phyloP scores from a whole-genome alignment of 1,284 basidiomycete species.

The Ustilago nuda region DNA sequence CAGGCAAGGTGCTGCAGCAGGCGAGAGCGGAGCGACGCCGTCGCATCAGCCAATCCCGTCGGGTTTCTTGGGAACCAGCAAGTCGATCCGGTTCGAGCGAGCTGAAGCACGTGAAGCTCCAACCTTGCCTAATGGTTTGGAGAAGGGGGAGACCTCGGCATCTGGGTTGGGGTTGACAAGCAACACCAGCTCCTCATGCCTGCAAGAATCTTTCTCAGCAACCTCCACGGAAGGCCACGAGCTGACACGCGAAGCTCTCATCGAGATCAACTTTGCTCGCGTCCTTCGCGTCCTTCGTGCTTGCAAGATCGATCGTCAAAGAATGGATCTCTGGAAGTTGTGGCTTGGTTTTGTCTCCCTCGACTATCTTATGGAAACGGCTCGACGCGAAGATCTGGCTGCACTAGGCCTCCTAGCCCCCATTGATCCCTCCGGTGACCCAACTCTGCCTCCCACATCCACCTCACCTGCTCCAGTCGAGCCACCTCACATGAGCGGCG shows the following conservation, averaged over 20 bases:
- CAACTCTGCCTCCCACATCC: not conserved
- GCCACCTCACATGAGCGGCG: conserved; percentile 31
- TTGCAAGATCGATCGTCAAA: conserved; percentile 63
- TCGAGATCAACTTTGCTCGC: conserved; percentile 63
- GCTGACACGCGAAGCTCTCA: conserved; percentile 59
- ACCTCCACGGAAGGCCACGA: conserved; percentile 33
- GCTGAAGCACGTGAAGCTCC: not conserved
- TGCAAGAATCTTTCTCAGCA: conserved; percentile 26
- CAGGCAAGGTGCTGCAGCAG: conserved; percentile 3
- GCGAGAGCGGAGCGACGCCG: not conserved
- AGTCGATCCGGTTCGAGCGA: conserved; percentile 30
- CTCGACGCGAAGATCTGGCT: conserved; percentile 32
- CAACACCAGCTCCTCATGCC: not conserved
- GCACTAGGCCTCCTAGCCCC: conserved; percentile 30
- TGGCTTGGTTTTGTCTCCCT: conserved; percentile 60
- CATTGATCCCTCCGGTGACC: conserved; percentile 9
- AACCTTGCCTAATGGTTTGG: not conserved
- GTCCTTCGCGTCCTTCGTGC: conserved; percentile 56
- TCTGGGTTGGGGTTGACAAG: not conserved
- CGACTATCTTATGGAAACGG: conserved; percentile 35
- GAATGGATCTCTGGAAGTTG: conserved; percentile 62
- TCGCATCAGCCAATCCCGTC: conserved; percentile 36
- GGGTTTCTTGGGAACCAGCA: conserved; percentile 11
- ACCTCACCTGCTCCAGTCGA: conserved; percentile 12
- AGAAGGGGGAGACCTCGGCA: not conserved